Evolutionary conservation across 495 filamentous ascomycete species (phyloP).

Genomic region (Letharia columbiana): DNA sequence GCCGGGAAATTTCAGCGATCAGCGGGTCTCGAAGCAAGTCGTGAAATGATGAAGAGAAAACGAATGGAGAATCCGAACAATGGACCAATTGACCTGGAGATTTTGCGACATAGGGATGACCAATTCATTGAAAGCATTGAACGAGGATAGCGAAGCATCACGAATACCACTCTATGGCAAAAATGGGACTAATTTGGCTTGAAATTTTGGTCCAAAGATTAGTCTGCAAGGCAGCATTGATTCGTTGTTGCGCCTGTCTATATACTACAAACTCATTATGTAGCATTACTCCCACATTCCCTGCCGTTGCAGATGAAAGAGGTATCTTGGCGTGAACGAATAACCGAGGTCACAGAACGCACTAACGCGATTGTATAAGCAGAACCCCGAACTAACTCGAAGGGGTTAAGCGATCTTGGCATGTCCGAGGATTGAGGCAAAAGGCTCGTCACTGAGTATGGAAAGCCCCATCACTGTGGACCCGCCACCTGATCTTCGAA

Average conservation of each 20-base stretch:
- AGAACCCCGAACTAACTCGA: not conserved
- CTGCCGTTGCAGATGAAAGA: not conserved
- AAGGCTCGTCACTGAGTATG: not conserved
- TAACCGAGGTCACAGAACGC: not conserved
- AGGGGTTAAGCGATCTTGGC: no score
- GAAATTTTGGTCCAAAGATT: not conserved
- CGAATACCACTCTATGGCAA: not conserved
- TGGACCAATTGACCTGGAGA: not conserved
- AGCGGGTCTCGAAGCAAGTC: conserved; percentile 14
- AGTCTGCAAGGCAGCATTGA: not conserved
- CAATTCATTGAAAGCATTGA: not conserved
- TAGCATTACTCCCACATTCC: no score
- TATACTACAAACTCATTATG: not conserved
- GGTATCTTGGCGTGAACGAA: not conserved
- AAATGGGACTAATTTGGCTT: not conserved
- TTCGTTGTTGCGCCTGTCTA: not conserved
- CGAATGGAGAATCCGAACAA: not conserved
- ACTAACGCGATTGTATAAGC: not conserved
- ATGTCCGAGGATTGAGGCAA: not conserved
- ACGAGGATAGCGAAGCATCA: not conserved
- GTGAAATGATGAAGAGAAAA: not conserved
- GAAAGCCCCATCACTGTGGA: not conserved
- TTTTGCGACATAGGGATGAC: not conserved
- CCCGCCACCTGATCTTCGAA: not conserved
- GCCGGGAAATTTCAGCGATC: conserved; percentile 32